Evolutionary conservation across 306 rosid species (phyloP).

Genomic region (Rosa persica): DNA sequence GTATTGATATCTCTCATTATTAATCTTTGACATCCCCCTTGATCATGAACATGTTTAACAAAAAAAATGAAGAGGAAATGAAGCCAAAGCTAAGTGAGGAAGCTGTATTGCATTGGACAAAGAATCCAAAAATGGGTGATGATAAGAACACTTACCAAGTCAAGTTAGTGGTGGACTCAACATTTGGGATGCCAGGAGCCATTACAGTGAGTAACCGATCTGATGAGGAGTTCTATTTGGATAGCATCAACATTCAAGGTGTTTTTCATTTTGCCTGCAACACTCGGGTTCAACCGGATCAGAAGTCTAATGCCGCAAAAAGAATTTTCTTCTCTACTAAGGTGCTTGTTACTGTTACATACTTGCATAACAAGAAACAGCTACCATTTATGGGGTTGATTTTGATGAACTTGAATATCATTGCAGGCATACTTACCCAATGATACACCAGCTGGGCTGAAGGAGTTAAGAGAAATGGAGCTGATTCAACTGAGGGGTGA

Average conservation of each 20-base stretch:
- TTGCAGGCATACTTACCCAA: conserved; percentile 33
- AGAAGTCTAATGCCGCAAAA: conserved; percentile 1
- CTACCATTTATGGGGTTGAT: too few relatives aligned
- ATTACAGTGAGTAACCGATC: conserved; percentile 25
- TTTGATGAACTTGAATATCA: not conserved
- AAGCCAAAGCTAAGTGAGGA: too few relatives aligned
- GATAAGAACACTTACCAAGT: conserved; percentile 21
- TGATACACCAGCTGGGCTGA: conserved; percentile 41
- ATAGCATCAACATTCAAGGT: conserved; percentile 29
- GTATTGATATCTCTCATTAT: not conserved
- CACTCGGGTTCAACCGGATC: conserved; percentile 45
- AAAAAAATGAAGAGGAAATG: too few relatives aligned
- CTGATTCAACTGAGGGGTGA: conserved; percentile 37
- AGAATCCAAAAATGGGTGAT: not conserved
- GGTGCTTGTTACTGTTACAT: conserved; percentile 11
- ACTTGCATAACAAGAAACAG: not conserved
- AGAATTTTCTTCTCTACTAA: conserved; percentile 42
- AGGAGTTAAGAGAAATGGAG: conserved; percentile 34
- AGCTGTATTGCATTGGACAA: conserved; percentile 27
- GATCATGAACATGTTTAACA: too few relatives aligned
- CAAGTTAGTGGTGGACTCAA: conserved; percentile 41
- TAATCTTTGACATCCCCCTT: not conserved
- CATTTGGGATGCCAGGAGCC: conserved; percentile 50
- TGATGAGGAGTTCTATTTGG: conserved; percentile 40
- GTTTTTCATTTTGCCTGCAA: conserved; percentile 36